Evolutionary conservation across 169 alveolate species (phyloP), one percentile per base, ranked within the genome.

Genomic region (Eimeria sp.): DNA sequence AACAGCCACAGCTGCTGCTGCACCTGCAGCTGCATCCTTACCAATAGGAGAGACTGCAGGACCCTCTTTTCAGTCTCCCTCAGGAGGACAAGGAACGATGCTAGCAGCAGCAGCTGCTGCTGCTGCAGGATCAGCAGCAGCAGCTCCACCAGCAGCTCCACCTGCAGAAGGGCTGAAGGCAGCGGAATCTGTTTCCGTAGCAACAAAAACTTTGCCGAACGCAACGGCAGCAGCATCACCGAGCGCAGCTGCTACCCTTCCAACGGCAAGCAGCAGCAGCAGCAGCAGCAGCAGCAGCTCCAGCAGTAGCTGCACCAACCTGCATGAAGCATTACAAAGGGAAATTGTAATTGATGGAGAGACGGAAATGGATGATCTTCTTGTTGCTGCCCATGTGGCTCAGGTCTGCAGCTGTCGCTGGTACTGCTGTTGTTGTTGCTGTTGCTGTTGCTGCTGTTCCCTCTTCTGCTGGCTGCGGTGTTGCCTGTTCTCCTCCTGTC

Each of bases 321-420:
- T 86, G 61, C 82, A 86, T 16, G 80, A 11, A 22, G 49, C 93
- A 9, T 78, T 86, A 57, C 82, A 54, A 57, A 54, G 30, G 30
- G 94, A 88, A 20, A 78, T 88, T 7, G 94, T 88, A 47, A 88
- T 88, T 11, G 94, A 88, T 43, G 94, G 94, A 30, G 94, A 88
- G 10, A 65, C 94, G 16, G 94, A 88, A 45, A 63, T 63, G 18
- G 94, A 88, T 43, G 94, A 88, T 47, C 84, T 88, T 14, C 80
- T 88, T 47, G 94, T 88, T 27, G 94, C 84, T 0, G 94, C 94
- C 3, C 82, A 65, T 40, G 84, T 88, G 54, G 94, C 94, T 0
- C 94, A 88, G 94, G 94, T 88, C n/a, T 54, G 61, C 61, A 1
- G 61, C 16, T 54, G 61, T 14, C 2, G 61, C 61, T 54, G 4